Evolutionary conservation across 345 rosid genomes (phyloP).

Genomic region (Acer negundo): DNA sequence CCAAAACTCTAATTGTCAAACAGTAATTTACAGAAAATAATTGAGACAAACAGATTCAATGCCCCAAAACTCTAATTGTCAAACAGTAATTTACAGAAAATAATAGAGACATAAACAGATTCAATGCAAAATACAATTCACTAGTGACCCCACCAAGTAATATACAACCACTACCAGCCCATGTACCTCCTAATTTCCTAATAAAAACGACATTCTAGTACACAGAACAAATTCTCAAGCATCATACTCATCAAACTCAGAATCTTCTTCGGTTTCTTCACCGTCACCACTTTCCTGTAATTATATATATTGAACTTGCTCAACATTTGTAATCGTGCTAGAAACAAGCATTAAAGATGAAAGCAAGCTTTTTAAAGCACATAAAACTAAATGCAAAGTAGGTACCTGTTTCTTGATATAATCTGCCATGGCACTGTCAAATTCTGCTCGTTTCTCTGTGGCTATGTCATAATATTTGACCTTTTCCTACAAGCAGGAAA

Average conservation of each 20-base stretch:
- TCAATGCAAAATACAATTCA: conserved; percentile 12
- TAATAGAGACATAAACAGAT: conserved; percentile 10
- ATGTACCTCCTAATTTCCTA: conserved; percentile 25
- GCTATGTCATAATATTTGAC: conserved; percentile 94
- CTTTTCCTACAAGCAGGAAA: conserved; percentile 60
- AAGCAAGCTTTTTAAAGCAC: background rate
- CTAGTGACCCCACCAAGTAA: conserved; percentile 1
- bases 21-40: conserved; percentile 34
- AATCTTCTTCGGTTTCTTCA: conserved; percentile 61
- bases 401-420: conserved; percentile 68
- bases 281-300: conserved; percentile 73
- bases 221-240: conserved; percentile 14
- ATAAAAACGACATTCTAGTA: conserved; percentile 10
- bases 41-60: conserved; percentile 11
- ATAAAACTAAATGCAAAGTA: background rate
- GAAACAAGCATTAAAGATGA: conserved; percentile 8
- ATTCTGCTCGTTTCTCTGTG: conserved; percentile 82
- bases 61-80: no score
- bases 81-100: conserved; percentile 33
- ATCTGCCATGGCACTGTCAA: conserved; percentile 71
- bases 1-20: conserved; percentile 6
- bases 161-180: conserved; percentile 23
- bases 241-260: conserved; percentile 56
- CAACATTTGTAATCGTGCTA: conserved; percentile 11
- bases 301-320: conserved; percentile 9